Conservation (phyloP, 78 protist genomes). For the Dictyostelium intermedium region DNA sequence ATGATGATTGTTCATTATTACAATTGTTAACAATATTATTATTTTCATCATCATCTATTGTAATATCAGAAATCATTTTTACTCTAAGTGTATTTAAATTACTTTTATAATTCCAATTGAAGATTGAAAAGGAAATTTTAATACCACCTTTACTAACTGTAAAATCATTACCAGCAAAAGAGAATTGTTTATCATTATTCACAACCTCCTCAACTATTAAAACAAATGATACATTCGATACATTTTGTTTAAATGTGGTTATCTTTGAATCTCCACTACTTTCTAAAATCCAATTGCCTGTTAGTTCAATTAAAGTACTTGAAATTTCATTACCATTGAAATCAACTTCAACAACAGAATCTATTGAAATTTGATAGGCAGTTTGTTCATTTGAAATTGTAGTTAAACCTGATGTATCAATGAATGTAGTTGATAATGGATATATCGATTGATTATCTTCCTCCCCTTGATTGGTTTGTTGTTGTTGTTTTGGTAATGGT, state of each 20-base stretch:
- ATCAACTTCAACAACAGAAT: background rate
- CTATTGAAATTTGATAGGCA: background rate
- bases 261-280: background rate
- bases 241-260: background rate
- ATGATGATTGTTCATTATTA: no score
- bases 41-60: background rate
- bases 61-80: background rate
- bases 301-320: background rate
- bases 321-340: background rate
- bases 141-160: background rate
- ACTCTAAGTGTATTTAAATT: background rate
- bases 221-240: background rate
- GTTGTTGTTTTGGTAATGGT: background rate
- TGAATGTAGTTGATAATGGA: background rate
- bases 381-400: background rate
- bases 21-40: background rate
- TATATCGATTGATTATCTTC: no score
- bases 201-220: background rate
- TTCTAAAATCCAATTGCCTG: background rate
- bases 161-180: conserved; percentile 16
- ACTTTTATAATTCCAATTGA: background rate
- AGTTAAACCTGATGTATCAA: background rate
- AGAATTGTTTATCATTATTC: background rate
- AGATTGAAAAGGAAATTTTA: background rate
- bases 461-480: background rate